phyloP scores from a whole-genome alignment of 2,329 filamentous ascomycete species.

The Penicillium sp. region DNA sequence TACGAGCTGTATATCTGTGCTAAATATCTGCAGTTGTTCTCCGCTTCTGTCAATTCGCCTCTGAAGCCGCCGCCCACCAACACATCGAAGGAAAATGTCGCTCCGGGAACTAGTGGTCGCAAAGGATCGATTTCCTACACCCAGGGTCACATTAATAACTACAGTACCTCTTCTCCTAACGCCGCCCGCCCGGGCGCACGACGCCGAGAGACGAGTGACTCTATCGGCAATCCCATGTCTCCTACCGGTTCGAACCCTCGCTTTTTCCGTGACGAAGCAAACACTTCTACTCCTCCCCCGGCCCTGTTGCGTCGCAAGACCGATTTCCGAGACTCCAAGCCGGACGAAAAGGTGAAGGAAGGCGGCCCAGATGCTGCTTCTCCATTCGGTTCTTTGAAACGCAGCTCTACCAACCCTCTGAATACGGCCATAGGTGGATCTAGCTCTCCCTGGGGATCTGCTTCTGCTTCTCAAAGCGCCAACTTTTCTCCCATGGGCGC shows the following conservation, averaged over 20 bases:
- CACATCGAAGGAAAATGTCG: slow-evolving; percentile 53
- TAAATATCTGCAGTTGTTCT: slow-evolving; percentile 61
- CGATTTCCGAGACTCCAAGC: slow-evolving; percentile 53
- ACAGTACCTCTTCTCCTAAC: slow-evolving; percentile 69
- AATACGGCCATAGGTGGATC: slow-evolving; percentile 47
- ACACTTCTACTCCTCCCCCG: slow-evolving; percentile 57
- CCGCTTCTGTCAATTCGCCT: slow-evolving; percentile 85
- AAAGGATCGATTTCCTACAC: slow-evolving; percentile 72
- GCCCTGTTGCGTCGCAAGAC: slow-evolving; percentile 59
- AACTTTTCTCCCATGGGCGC: slow-evolving; percentile 71
- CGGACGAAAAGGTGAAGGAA: slow-evolving; percentile 52
- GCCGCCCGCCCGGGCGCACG: slow-evolving; percentile 68
- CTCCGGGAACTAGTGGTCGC: slow-evolving; percentile 52
- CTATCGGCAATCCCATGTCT: slow-evolving; percentile 51
- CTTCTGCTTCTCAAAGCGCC: slow-evolving; percentile 56
- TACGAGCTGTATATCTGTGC: not conserved
- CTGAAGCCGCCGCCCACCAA: slow-evolving; percentile 76
- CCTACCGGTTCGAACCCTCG: slow-evolving; percentile 44
- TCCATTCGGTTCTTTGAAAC: slow-evolving; percentile 54
- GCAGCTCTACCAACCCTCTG: slow-evolving; percentile 53
- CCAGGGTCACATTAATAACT: slow-evolving; percentile 59
- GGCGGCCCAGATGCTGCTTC: slow-evolving; percentile 38
- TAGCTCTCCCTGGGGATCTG: slow-evolving; percentile 56
- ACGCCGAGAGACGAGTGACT: slow-evolving; percentile 78
- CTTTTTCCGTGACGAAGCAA: slow-evolving; percentile 48